A percentile compares a stretch with the other conserved stretches of the same genome.
phyloP scores from a whole-genome alignment of 352 stramenopile genomes.

The Pythium coloratum region DNA sequence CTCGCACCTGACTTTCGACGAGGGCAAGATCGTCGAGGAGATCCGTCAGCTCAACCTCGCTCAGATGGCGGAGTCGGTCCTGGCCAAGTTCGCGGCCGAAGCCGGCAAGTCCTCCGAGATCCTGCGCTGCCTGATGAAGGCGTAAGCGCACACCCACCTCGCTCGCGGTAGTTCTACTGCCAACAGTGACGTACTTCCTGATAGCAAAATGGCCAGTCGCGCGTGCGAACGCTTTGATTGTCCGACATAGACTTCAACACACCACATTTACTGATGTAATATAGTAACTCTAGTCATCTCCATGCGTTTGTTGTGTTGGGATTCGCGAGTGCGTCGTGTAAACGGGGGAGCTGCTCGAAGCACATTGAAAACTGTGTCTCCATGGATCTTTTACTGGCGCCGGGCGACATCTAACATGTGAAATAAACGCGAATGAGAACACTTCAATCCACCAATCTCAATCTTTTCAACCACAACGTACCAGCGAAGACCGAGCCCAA shows the following conservation, averaged over 20 bases:
- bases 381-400: neutral
- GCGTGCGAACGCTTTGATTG: neutral
- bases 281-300: constrained; percentile 25
- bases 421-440: neutral
- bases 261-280: constrained; percentile 25
- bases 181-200: neutral
- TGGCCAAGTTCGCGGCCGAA: constrained; percentile 55
- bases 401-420: neutral
- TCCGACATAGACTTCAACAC: constrained; percentile 10
- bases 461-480: constrained; percentile 16
- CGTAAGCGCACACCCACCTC: constrained; percentile 16
- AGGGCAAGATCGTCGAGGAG: constrained; percentile 76
- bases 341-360: neutral
- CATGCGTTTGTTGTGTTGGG: neutral
- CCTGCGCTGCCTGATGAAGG: constrained; percentile 50
- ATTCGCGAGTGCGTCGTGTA: neutral
- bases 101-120: constrained; percentile 57
- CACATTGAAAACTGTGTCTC: neutral
- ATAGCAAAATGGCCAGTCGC: constrained; percentile 3
- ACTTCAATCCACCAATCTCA: neutral
- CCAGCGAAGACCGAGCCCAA: constrained; percentile 72
- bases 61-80: constrained; percentile 51
- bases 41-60: constrained; percentile 72
- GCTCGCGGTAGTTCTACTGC: neutral
- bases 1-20: constrained; percentile 81